Evolutionary conservation across 495 filamentous ascomycete species (phyloP).

Genomic region (Penicillium dipodomyicola): DNA sequence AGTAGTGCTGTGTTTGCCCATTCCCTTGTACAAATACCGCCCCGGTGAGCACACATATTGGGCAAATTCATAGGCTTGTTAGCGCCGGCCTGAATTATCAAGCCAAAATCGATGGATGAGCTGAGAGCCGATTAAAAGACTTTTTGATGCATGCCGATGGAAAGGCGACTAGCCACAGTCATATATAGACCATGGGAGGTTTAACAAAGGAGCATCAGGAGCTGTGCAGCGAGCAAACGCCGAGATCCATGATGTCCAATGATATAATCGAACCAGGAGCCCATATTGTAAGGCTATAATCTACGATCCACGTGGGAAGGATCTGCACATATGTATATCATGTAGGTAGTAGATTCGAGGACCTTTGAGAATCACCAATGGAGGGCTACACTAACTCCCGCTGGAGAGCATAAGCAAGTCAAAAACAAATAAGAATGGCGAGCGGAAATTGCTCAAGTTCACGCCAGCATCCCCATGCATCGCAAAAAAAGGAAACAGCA

Average conservation of each 20-base stretch:
- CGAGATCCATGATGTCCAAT: neutral
- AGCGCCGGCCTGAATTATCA: neutral
- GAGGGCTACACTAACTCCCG: constrained; percentile 39
- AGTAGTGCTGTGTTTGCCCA: neutral
- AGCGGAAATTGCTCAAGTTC: constrained; percentile 19
- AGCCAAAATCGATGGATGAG: neutral
- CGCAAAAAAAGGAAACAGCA: constrained; percentile 10
- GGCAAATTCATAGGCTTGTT: neutral
- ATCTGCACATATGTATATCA: neutral
- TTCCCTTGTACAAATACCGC: neutral
- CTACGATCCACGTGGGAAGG: neutral
- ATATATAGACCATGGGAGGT: neutral
- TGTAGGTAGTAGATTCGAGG: neutral
- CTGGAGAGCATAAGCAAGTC: constrained; percentile 36
- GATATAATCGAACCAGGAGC: neutral
- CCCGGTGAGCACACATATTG: neutral
- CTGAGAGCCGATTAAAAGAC: neutral
- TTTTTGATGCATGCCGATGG: neutral
- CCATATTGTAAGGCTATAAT: neutral
- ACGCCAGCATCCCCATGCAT: constrained; percentile 36
- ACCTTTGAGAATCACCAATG: constrained; percentile 4
- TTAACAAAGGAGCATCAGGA: neutral
- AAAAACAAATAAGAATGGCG: constrained; percentile 19
- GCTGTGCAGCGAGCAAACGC: neutral
- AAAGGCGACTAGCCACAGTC: neutral